Percentiles rank a stretch among this genome's conserved stretches.
Evolutionary conservation across 2,329 filamentous ascomycete species (phyloP).

Genomic region (Fusarium penzigii): DNA sequence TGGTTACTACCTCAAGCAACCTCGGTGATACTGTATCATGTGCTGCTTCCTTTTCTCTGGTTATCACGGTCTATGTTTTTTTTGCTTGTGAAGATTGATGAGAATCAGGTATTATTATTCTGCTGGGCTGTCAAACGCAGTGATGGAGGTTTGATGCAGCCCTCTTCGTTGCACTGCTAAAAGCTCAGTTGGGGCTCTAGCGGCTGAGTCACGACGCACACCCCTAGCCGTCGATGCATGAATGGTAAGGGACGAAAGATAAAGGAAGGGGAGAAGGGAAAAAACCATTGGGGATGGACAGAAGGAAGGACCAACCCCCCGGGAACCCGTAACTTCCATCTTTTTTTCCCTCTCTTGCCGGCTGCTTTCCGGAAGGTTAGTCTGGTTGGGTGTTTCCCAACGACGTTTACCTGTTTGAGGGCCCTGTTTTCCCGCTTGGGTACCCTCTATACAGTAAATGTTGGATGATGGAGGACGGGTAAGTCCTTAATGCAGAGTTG

Average conservation of each 20-base stretch:
- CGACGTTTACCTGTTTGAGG: neutral
- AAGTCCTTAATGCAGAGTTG: conserved; percentile 10
- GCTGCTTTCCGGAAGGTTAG: conserved; percentile 12
- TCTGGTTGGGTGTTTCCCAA: neutral
- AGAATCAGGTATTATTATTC: conserved; percentile 11
- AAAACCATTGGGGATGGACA: conserved; percentile 30
- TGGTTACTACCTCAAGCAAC: neutral
- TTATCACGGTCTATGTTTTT: conserved; percentile 5
- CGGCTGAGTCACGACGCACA: conserved; percentile 21
- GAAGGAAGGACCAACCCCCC: conserved; percentile 14
- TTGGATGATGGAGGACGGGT: conserved; percentile 11
- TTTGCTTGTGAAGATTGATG: conserved; percentile 26
- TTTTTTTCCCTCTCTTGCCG: conserved; percentile 18
- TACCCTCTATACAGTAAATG: conserved; percentile 1
- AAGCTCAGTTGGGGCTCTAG: conserved; percentile 1
- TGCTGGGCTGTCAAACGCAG: neutral
- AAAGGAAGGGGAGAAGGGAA: conserved; percentile 9
- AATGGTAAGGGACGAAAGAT: conserved; percentile 9
- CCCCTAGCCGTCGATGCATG: conserved; percentile 18
- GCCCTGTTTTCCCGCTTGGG: too few species aligned
- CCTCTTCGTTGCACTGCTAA: neutral
- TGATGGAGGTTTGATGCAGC: neutral
- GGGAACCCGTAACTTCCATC: conserved; percentile 7
- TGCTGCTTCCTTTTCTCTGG: neutral
- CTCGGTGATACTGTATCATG: too few species aligned